Base-by-base conservation (phyloP, 75 land plant species). In the Isoetes taiwanensis region DNA sequence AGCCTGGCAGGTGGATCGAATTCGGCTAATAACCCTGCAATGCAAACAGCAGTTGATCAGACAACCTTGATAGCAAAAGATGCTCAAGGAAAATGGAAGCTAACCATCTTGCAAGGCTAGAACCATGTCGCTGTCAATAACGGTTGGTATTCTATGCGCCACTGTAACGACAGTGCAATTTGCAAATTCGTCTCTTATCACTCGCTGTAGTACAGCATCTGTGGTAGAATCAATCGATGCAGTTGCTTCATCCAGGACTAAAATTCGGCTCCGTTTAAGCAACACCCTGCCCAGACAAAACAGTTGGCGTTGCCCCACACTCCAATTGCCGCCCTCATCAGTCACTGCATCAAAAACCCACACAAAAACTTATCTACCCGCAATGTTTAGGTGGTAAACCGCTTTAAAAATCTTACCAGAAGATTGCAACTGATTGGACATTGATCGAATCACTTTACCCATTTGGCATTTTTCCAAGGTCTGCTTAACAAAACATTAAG, bases 191-290 rank as follows among this genome's bases (percentile, higher is more conserved):
- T 68, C 29, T 29, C 91, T 74, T 53, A 90, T 80, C 26, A 86
- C 57, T 28, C 61, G 66, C 46, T 90, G 97, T n/a, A 90, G 61
- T 38, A 78, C 41, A 6, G 80, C 72, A 58, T 90, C 97, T 0
- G 97, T 90, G 11, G 71, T 64, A 14, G 91, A 75, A 54, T 90
- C 97, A 21, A 90, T 76, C 19, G 87, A 86, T 12, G 97, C 97
- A 2, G 97, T 90, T 11, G 97, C 97, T 61, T 90, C 97, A 58
- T 90, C 97, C 6, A 90, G 64, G 60, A 90, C 91, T 24, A 85
- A 52, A 28, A 90, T 74, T 55, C 60, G 72, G 62, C 72, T 86
- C 21, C 79, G 67, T 52, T 70, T 75, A 6, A 90, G 72, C 3
- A 90, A 69, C 1, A 83, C 97, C 10, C 97, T 61, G 0, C 97